phyloP scores from a whole-genome alignment of 2,329 filamentous ascomycete genomes.

The Diaporthe sp. region DNA sequence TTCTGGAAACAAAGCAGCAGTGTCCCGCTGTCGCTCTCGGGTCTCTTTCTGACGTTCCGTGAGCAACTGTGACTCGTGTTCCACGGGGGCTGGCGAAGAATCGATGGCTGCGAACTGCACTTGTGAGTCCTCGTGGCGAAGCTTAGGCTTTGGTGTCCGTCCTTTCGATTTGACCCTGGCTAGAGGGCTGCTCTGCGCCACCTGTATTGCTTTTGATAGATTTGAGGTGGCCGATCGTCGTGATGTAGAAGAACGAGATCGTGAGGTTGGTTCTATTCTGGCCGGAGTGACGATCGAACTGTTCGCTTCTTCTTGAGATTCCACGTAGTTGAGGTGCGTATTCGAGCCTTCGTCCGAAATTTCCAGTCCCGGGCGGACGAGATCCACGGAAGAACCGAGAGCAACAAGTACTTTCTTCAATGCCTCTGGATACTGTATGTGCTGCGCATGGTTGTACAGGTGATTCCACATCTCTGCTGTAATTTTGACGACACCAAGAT shows the following conservation, averaged over 20 bases:
- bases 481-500: conserved; percentile 65
- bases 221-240: conserved; percentile 51
- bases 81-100: conserved; percentile 66
- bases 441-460: conserved; percentile 73
- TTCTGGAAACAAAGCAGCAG: conserved; percentile 76
- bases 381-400: conserved; percentile 67
- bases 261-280: conserved; percentile 44
- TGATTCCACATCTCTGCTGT: conserved; percentile 75
- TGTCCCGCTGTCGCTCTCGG: conserved; percentile 78
- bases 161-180: conserved; percentile 49
- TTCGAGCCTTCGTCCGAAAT: conserved; percentile 55
- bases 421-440: conserved; percentile 74
- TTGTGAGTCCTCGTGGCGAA: conserved; percentile 86
- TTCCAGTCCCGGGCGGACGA: conserved; percentile 61
- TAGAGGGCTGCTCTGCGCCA: conserved; percentile 47
- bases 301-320: conserved; percentile 63
- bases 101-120: conserved; percentile 81
- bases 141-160: conserved; percentile 61
- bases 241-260: conserved; percentile 45
- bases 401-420: conserved; percentile 75
- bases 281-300: conserved; percentile 48
- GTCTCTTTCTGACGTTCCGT: conserved; percentile 87
- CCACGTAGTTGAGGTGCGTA: conserved; percentile 59
- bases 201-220: conserved; percentile 51
- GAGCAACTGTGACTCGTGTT: conserved; percentile 77